A percentile compares a stretch with the other conserved stretches of the same genome.
phyloP scores from a whole-genome alignment of 2,329 filamentous ascomycete genomes.

The Aurifilum marmelostoma region DNA sequence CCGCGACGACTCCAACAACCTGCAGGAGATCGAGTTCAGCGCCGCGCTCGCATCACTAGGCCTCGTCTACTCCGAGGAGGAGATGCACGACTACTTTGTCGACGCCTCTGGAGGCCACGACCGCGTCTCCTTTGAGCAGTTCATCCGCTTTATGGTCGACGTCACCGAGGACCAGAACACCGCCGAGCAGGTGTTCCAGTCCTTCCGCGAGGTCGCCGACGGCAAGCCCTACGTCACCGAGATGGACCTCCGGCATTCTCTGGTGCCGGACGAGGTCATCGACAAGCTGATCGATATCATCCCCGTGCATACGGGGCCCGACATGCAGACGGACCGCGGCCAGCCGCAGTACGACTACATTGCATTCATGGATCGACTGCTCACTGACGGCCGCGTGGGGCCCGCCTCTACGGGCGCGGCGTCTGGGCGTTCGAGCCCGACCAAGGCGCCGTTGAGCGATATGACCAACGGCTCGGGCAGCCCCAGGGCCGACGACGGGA shows the following conservation, averaged over 20 bases:
- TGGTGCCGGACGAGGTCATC: slow-evolving; percentile 96
- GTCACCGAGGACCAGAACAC: slow-evolving; percentile 99
- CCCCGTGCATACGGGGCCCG: slow-evolving; percentile 80
- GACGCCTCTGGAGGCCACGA: slow-evolving; percentile 80
- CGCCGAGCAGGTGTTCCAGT: slow-evolving; percentile 97
- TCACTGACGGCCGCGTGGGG: slow-evolving; percentile 46
- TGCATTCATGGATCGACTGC: slow-evolving; percentile 91
- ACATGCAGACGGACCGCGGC: slow-evolving; percentile 82
- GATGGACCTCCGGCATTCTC: slow-evolving; percentile 89
- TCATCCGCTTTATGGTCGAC: slow-evolving; percentile 99
- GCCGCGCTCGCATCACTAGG: slow-evolving; percentile 94
- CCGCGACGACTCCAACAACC: slow-evolving; percentile 84
- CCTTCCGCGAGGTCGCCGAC: slow-evolving; percentile 95
- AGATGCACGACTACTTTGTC: slow-evolving; percentile 95
- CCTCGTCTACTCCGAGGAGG: slow-evolving; percentile 92
- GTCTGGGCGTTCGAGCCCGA: slow-evolving; percentile 29
- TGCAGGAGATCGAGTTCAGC: slow-evolving; percentile 94
- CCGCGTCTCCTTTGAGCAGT: slow-evolving; percentile 95
- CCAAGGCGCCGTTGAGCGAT: slow-evolving; percentile 31
- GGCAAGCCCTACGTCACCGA: slow-evolving; percentile 99
- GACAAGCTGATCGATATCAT: slow-evolving; percentile 88
- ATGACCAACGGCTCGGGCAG: slow-evolving; percentile 37
- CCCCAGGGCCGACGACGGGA: slow-evolving; percentile 38
- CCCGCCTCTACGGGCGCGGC: slow-evolving; percentile 18
- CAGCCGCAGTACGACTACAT: slow-evolving; percentile 94